These are phyloP conservation scores for Petunia hybrid DNA, from an alignment of 305 asterid genomes.

Conservation along the genomic window DNA sequence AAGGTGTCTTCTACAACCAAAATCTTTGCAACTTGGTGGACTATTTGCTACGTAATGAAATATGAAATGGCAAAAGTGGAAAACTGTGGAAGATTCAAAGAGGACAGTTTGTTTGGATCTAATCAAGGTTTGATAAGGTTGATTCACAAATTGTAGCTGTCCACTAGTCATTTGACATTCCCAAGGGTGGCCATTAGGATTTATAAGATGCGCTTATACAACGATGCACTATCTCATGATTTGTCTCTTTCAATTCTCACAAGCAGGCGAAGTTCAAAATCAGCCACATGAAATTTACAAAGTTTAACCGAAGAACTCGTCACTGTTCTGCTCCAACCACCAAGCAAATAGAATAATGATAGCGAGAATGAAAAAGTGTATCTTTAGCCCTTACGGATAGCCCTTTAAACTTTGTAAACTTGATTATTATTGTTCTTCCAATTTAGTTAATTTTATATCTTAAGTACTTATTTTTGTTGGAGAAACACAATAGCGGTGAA, in stretches of 20 bases:
- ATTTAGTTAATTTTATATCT: no score
- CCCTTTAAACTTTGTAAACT: no score
- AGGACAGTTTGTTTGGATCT: background rate
- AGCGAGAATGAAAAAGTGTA: no score
- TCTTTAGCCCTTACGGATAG: no score
- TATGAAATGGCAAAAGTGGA: background rate
- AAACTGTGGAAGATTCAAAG: slow-evolving; percentile 21
- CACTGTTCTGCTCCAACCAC: background rate
- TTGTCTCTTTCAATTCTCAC: background rate
- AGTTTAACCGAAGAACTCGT: background rate
- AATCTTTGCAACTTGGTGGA: slow-evolving; percentile 21
- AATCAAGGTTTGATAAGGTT: background rate
- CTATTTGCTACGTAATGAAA: background rate
- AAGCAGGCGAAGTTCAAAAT: background rate
- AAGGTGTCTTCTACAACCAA: background rate
- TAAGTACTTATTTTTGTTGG: no score
- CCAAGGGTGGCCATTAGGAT: background rate
- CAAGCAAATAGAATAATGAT: no score
- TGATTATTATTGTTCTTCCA: no score
- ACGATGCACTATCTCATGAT: background rate
- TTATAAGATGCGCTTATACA: background rate
- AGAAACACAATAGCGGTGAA: no score
- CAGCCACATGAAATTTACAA: background rate
- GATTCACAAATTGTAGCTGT: background rate
- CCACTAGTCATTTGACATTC: slow-evolving; percentile 14